Percentiles rank a stretch among this genome's conserved stretches.
phyloP scores from a whole-genome alignment of 192 early-diverging fungal genomes.

The Lobosporangium transversale region DNA sequence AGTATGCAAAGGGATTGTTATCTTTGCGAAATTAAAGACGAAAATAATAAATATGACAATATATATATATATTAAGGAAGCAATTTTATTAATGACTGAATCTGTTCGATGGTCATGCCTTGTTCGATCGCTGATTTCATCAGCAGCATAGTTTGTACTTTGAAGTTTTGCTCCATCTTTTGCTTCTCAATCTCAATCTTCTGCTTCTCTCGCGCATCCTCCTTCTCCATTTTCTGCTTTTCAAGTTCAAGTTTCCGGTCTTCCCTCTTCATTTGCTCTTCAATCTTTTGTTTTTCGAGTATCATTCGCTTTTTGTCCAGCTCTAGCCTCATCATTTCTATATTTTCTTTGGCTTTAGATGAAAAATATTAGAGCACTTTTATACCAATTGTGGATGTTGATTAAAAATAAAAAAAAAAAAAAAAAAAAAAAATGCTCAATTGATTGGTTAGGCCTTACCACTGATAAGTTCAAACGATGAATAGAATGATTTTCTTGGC shows the following conservation, averaged over 20 bases:
- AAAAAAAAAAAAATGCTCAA: background rate
- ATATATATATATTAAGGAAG: no score
- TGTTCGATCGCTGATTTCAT: background rate
- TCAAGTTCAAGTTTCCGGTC: background rate
- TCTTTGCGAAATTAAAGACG: no score
- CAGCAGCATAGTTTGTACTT: background rate
- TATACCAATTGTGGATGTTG: background rate
- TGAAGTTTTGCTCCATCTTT: background rate
- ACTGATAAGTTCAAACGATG: background rate
- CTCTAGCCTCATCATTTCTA: constrained; percentile 6
- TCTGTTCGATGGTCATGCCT: no score
- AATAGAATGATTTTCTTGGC: background rate
- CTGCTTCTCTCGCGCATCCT: background rate
- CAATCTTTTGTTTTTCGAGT: no score
- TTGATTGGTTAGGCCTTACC: no score
- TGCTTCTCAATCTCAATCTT: no score
- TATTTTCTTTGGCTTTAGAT: background rate
- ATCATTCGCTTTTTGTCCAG: constrained; percentile 21
- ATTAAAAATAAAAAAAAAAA: no score
- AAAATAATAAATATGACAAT: no score
- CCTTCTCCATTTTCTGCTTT: background rate
- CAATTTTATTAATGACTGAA: no score
- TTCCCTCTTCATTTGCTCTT: no score
- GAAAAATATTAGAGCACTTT: no score
- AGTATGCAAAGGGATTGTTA: no score